Evolutionary conservation across 306 rosid species (phyloP).

Genomic region (Hippophae tibetana): DNA sequence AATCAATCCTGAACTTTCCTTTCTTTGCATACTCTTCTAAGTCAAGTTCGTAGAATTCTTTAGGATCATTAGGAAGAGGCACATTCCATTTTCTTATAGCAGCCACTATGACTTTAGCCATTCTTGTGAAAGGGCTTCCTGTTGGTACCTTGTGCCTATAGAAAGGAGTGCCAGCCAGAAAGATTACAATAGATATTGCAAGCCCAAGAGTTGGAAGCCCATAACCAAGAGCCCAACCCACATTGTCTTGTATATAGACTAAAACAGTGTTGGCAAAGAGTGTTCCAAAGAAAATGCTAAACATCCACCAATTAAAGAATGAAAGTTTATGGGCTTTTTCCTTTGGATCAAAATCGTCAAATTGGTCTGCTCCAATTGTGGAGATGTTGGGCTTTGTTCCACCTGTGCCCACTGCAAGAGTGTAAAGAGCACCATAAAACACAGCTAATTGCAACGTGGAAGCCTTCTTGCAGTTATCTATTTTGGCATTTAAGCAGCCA

Average conservation of each 20-base stretch:
- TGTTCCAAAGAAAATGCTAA: constrained; percentile 78
- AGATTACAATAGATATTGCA: constrained; percentile 44
- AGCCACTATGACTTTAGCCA: constrained; percentile 56
- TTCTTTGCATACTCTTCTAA: constrained; percentile 33
- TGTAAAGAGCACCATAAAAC: constrained; percentile 75
- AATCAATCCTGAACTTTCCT: constrained; percentile 49
- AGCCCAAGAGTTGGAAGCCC: constrained; percentile 82
- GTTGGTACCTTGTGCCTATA: constrained; percentile 62
- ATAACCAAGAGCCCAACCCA: constrained; percentile 89
- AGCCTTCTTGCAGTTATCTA: constrained; percentile 59
- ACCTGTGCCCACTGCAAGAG: constrained; percentile 77
- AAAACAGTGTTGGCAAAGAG: constrained; percentile 66
- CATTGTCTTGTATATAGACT: constrained; percentile 80
- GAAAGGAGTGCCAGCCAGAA: constrained; percentile 57
- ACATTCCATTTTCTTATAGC: constrained; percentile 52
- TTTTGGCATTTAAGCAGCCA: constrained; percentile 28
- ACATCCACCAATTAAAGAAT: constrained; percentile 99
- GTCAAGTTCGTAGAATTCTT: constrained; percentile 48
- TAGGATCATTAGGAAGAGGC: constrained; percentile 46
- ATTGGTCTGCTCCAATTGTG: constrained; percentile 90
- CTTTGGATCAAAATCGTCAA: constrained; percentile 65
- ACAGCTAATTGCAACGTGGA: constrained; percentile 58
- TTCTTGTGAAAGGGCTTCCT: constrained; percentile 42
- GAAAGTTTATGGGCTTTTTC: constrained; percentile 72
- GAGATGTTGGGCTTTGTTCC: constrained; percentile 96